These are phyloP conservation scores for Neurospora discreta DNA, from an alignment of 495 filamentous ascomycete species.

Conservation along the genomic window DNA sequence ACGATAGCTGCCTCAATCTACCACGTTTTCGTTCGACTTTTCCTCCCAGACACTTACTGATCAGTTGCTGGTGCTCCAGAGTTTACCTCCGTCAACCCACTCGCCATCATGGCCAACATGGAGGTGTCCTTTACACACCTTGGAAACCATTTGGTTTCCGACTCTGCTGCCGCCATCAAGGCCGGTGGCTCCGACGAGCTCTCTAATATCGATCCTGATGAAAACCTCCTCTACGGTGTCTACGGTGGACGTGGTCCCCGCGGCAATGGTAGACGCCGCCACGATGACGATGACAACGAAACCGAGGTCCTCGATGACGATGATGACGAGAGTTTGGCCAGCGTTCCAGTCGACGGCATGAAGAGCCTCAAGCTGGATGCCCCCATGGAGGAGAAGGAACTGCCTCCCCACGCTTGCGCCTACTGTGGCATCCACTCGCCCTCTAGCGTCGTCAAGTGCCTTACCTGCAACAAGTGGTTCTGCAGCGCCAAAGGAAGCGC, in stretches of 20 bases:
- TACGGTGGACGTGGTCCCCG: slow-evolving; percentile 50
- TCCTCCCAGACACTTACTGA: neutral
- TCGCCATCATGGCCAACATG: slow-evolving; percentile 35
- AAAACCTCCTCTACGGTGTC: slow-evolving; percentile 58
- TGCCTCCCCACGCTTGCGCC: slow-evolving; percentile 94
- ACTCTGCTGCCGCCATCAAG: slow-evolving; percentile 63
- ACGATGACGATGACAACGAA: slow-evolving; percentile 80
- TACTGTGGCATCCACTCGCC: slow-evolving; percentile 98
- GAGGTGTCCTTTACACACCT: slow-evolving; percentile 80
- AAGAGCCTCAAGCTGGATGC: slow-evolving; percentile 54
- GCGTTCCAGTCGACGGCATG: slow-evolving; percentile 65
- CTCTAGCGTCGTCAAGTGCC: slow-evolving; percentile 88
- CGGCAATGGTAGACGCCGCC: slow-evolving; percentile 42
- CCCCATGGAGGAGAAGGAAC: slow-evolving; percentile 75
- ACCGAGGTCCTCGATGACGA: slow-evolving; percentile 81
- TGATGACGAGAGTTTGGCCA: slow-evolving; percentile 85
- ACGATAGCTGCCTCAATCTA: neutral
- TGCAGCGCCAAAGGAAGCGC: slow-evolving; percentile 96
- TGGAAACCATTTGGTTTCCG: slow-evolving; percentile 68
- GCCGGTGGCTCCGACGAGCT: slow-evolving; percentile 51
- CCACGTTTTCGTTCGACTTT: neutral
- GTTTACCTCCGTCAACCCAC: neutral
- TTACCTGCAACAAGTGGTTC: slow-evolving; percentile 97
- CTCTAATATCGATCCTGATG: slow-evolving; percentile 60
- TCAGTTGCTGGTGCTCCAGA: neutral